phyloP scores from a whole-genome alignment of 352 stramenopile genomes.

The Globisporangium parvum region DNA sequence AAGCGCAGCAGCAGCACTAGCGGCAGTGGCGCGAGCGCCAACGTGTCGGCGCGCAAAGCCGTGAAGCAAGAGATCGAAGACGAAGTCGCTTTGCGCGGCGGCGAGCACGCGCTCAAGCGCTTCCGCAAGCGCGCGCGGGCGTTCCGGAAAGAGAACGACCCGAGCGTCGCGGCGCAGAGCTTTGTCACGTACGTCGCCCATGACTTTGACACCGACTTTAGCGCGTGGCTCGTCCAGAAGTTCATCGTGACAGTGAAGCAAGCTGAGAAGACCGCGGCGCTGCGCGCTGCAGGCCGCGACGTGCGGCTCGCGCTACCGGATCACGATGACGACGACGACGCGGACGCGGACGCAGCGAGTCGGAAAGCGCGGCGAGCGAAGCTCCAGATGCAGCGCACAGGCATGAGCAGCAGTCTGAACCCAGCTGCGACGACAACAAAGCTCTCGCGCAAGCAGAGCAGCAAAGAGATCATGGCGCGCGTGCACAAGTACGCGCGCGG shows the following conservation, averaged over 20 bases:
- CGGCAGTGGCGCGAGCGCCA: too few species aligned
- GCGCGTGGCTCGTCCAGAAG: conserved; percentile 42
- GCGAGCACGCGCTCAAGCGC: conserved; percentile 45
- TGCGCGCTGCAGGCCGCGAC: conserved; percentile 26
- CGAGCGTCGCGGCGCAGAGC: conserved; percentile 27
- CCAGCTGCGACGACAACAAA: conserved; percentile 6
- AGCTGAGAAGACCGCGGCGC: conserved; percentile 41
- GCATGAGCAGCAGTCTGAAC: conserved; percentile 6
- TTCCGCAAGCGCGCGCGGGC: conserved; percentile 64
- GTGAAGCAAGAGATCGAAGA: conserved; percentile 70
- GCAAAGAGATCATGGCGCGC: conserved; percentile 60
- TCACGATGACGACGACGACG: conserved; percentile 17
- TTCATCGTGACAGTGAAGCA: conserved; percentile 52
- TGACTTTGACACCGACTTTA: conserved; percentile 51
- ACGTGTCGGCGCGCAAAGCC: conserved; percentile 23
- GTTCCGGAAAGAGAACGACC: conserved; percentile 72
- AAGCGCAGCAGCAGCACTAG: not conserved
- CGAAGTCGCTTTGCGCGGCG: conserved; percentile 37
- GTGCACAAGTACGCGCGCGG: conserved; percentile 48
- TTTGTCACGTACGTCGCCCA: conserved; percentile 51
- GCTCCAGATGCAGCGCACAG: conserved; percentile 22
- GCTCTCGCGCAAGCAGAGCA: conserved; percentile 50
- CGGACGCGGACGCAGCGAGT: conserved; percentile 14
- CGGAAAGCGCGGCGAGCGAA: conserved; percentile 40
- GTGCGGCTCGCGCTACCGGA: conserved; percentile 2